Evolutionary conservation across 768 basidiomycete genomes (phyloP).

Genomic region (Saitozyma sp.): DNA sequence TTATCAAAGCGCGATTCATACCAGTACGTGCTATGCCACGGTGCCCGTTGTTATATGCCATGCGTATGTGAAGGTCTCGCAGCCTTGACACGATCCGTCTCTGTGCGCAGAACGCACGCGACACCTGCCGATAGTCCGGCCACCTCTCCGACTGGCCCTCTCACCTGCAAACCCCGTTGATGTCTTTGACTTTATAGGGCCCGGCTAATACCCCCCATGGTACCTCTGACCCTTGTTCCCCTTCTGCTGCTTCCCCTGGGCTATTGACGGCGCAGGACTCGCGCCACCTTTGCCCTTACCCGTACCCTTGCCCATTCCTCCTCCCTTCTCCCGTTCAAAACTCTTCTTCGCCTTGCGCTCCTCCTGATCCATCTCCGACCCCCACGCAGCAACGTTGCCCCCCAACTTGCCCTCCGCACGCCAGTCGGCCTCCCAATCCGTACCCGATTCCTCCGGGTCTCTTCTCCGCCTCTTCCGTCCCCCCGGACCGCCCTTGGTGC

Average conservation of each 20-base stretch:
- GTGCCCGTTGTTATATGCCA: too few relatives aligned
- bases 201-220: slow-evolving; percentile 20
- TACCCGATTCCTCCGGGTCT: slow-evolving; percentile 16
- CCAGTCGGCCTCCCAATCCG: slow-evolving; percentile 40
- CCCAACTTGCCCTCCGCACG: slow-evolving; percentile 34
- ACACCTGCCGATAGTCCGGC: too few relatives aligned
- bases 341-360: slow-evolving; percentile 12
- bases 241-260: not conserved
- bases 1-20: too few relatives aligned
- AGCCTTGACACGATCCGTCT: too few relatives aligned
- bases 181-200: too few relatives aligned
- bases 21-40: too few relatives aligned
- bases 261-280: not conserved
- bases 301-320: slow-evolving; percentile 53
- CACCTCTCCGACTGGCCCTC: too few relatives aligned
- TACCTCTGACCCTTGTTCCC: slow-evolving; percentile 25
- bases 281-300: not conserved
- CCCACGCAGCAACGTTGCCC: slow-evolving; percentile 37
- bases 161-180: too few relatives aligned
- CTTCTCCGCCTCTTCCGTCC: slow-evolving; percentile 7
- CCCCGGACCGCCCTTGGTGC: not conserved
- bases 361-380: slow-evolving; percentile 27
- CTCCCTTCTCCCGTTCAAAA: slow-evolving; percentile 13
- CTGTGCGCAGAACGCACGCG: too few relatives aligned
- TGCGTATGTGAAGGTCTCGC: too few relatives aligned